Evolutionary conservation across 352 stramenopile genomes (phyloP).

Genomic region (Aphanomyces invadans): DNA sequence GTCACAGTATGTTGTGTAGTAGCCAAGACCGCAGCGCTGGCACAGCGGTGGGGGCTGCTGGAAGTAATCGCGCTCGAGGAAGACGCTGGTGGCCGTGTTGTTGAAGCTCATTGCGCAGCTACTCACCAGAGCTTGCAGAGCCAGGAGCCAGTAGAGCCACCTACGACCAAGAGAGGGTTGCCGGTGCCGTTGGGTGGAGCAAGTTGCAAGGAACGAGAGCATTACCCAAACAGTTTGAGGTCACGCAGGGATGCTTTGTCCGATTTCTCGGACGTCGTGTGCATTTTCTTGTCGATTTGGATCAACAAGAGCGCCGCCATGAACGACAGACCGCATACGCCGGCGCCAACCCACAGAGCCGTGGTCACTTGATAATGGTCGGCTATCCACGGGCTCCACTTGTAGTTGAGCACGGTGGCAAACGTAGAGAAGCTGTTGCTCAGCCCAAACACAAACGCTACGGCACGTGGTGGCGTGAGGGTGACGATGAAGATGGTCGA

Average conservation of each 20-base stretch:
- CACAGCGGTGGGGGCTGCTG: slow-evolving; percentile 1
- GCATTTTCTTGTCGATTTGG: neutral
- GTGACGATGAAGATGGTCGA: neutral
- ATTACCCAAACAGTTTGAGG: neutral
- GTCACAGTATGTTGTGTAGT: slow-evolving; percentile 9
- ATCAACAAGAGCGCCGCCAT: slow-evolving; percentile 2
- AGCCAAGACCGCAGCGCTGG: slow-evolving; percentile 14
- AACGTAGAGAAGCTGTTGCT: slow-evolving; percentile 17
- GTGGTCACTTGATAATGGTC: neutral
- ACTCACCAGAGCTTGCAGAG: neutral
- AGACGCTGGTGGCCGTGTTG: slow-evolving; percentile 17
- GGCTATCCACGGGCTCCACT: slow-evolving; percentile 19
- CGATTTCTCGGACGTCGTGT: neutral
- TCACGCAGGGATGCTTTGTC: neutral
- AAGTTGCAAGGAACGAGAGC: neutral
- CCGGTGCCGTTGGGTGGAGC: too few relatives aligned
- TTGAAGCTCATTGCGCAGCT: slow-evolving; percentile 6
- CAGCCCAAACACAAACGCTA: slow-evolving; percentile 26
- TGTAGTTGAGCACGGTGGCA: slow-evolving; percentile 12
- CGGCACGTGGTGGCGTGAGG: neutral
- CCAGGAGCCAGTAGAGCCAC: slow-evolving; percentile 14
- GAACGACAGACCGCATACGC: slow-evolving; percentile 17
- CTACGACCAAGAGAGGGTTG: neutral
- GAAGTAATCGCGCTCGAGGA: slow-evolving; percentile 22
- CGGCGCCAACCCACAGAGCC: slow-evolving; percentile 18